Evolutionary conservation across 805 yeast genomes (phyloP).

Genomic region (Tetrapisispora taiwanensis): DNA sequence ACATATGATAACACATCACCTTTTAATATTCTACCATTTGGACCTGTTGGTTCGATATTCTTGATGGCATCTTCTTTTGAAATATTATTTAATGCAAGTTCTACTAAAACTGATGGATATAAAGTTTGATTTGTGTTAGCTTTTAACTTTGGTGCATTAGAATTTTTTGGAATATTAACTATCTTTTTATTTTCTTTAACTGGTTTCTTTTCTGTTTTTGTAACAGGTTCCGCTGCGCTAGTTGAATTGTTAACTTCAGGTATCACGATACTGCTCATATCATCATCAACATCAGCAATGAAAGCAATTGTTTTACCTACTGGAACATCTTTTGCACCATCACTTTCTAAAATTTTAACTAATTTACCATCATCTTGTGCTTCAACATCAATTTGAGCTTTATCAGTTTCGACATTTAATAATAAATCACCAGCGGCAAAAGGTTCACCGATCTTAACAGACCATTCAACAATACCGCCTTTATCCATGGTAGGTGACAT

Average conservation of each 20-base stretch:
- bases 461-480: constrained; percentile 90
- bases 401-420: constrained; percentile 78
- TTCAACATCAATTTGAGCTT: constrained; percentile 74
- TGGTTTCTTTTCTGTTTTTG: constrained; percentile 13
- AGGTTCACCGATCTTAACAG: constrained; percentile 62
- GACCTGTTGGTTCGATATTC: constrained; percentile 78
- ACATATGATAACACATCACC: constrained; percentile 85
- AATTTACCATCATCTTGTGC: constrained; percentile 86
- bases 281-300: constrained; percentile 82
- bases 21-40: constrained; percentile 74
- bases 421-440: constrained; percentile 77
- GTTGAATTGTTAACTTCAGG: constrained; percentile 34
- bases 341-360: constrained; percentile 57
- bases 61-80: constrained; percentile 59
- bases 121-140: constrained; percentile 63
- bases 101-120: constrained; percentile 67
- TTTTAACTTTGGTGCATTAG: constrained; percentile 16
- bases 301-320: constrained; percentile 90
- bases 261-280: constrained; percentile 48
- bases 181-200: constrained; percentile 7
- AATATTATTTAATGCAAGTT: constrained; percentile 53
- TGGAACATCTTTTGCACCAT: constrained; percentile 70
- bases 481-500: constrained; percentile 98
- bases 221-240: constrained; percentile 6
- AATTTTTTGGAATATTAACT: neutral